These are phyloP conservation scores for Sutorius australiensis DNA, from an alignment of 768 basidiomycete genomes.

Conservation along the genomic window DNA sequence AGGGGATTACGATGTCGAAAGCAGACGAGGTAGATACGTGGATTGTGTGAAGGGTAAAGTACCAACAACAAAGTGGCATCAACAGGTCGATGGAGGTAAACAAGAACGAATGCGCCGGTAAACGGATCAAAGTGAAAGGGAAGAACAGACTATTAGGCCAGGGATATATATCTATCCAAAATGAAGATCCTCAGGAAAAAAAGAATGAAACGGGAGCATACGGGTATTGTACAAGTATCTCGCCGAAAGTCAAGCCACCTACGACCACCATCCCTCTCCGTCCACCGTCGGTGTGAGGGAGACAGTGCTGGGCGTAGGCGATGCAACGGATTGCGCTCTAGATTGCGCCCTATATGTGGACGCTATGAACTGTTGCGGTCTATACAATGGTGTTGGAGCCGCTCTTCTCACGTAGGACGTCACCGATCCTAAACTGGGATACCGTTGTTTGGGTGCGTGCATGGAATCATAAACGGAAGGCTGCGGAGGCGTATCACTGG, in stretches of 20 bases:
- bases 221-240: conserved; percentile 3
- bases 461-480: conserved; percentile 74
- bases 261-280: conserved; percentile 79
- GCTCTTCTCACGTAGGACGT: conserved; percentile 13
- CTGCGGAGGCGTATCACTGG: conserved; percentile 48
- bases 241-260: conserved; percentile 1
- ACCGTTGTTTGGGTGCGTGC: conserved; percentile 41
- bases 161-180: conserved; percentile 18
- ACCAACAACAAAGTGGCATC: conserved; percentile 16
- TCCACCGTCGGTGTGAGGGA: conserved; percentile 67
- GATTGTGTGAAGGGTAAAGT: not conserved
- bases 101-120: not conserved
- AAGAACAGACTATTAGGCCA: conserved; percentile 19
- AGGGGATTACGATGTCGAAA: conserved; percentile 7
- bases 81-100: not conserved
- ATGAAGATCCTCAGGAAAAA: conserved; percentile 12
- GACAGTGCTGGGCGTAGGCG: conserved; percentile 76
- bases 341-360: conserved; percentile 43
- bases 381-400: conserved; percentile 28
- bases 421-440: conserved; percentile 16
- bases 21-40: conserved; percentile 1
- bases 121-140: not conserved
- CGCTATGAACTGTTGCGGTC: conserved; percentile 37
- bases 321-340: conserved; percentile 42
- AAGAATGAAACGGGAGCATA: conserved; percentile 1